These are phyloP conservation scores for Plasmodium billcollinsi DNA, from an alignment of 169 alveolate species.

Conservation along the genomic window DNA sequence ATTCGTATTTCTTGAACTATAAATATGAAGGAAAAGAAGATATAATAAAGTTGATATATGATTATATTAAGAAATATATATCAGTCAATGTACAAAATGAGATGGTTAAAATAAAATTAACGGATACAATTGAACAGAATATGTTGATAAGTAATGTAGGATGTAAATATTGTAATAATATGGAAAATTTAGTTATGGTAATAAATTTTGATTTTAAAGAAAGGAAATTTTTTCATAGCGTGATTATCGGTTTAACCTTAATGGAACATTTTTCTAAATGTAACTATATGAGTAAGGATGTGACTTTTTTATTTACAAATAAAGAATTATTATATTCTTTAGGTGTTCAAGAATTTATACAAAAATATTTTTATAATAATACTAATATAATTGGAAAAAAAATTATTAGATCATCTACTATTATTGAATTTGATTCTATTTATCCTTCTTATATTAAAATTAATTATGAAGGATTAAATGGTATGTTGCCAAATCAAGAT, in stretches of 20 bases:
- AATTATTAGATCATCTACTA: constrained; percentile 44
- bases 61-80: constrained; percentile 11
- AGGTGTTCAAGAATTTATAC: constrained; percentile 61
- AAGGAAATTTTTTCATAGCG: constrained; percentile 64
- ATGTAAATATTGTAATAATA: constrained; percentile 64
- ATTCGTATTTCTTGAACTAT: constrained; percentile 27
- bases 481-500: constrained; percentile 67
- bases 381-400: constrained; percentile 11
- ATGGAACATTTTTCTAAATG: constrained; percentile 44
- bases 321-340: constrained; percentile 62
- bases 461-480: constrained; percentile 76
- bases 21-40: constrained; percentile 18
- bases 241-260: constrained; percentile 64
- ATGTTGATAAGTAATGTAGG: constrained; percentile 43
- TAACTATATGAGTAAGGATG: constrained; percentile 76
- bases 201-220: constrained; percentile 73
- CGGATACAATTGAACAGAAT: constrained; percentile 5
- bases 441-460: constrained; percentile 68
- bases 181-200: constrained; percentile 68
- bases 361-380: constrained; percentile 31
- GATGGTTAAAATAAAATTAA: constrained; percentile 15
- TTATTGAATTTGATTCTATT: constrained; percentile 74
- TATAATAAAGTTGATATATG: constrained; percentile 35
- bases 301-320: constrained; percentile 66
- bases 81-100: constrained; percentile 19